Evolutionary conservation across 2,329 filamentous ascomycete genomes (phyloP).

Genomic region (Fusarium sp.): DNA sequence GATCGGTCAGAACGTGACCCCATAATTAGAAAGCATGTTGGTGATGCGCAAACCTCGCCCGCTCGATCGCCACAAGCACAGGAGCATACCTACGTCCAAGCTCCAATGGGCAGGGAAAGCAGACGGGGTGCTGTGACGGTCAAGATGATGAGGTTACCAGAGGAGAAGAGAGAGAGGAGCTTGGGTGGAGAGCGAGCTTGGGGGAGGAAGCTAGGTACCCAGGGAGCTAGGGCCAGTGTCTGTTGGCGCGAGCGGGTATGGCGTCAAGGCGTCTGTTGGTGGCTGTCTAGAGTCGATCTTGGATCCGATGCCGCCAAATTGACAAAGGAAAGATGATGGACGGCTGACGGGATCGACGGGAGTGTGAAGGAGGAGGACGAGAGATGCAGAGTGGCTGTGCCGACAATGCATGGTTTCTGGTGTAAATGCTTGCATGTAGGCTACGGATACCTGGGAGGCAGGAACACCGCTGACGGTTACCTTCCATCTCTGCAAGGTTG

Average conservation of each 20-base stretch:
- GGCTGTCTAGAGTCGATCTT: conserved; percentile 41
- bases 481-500: conserved; percentile 1
- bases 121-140: background rate
- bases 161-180: background rate
- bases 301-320: conserved; percentile 24
- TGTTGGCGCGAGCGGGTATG: conserved; percentile 40
- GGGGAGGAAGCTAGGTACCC: conserved; percentile 13
- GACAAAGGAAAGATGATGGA: conserved; percentile 21
- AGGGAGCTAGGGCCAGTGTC: conserved; percentile 14
- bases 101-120: background rate
- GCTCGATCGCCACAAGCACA: conserved; percentile 7
- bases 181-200: background rate
- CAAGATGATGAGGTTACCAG: background rate
- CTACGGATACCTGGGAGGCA: background rate
- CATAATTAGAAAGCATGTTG: conserved; percentile 20
- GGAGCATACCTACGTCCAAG: background rate
- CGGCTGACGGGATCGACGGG: conserved; percentile 10
- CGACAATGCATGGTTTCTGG: background rate
- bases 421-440: background rate
- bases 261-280: conserved; percentile 50
- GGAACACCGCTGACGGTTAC: conserved; percentile 1
- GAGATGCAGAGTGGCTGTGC: conserved; percentile 29
- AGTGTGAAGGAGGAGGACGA: conserved; percentile 5
- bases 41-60: conserved; percentile 2
- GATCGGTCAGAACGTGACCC: conserved; percentile 22